A percentile compares a stretch with the other conserved stretches of the same genome.
Evolutionary conservation across 495 filamentous ascomycete genomes (phyloP).

Genomic region (Hypoxylon trugodes): DNA sequence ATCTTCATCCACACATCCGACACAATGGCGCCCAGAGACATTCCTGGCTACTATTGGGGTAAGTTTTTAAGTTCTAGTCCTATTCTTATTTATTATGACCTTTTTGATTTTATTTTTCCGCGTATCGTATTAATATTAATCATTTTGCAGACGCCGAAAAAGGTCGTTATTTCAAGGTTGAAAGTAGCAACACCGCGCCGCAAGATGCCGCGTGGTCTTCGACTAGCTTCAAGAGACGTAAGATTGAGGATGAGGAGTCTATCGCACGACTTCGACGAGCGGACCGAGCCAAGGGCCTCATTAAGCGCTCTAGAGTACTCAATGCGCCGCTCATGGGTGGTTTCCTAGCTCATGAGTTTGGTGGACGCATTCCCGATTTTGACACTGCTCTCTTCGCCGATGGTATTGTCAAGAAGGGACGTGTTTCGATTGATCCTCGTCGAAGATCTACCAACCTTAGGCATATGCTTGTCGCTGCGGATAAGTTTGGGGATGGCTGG

Average conservation of each 20-base stretch:
- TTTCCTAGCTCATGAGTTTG: slow-evolving; percentile 39
- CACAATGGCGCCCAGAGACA: slow-evolving; percentile 4
- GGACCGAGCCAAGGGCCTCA: slow-evolving; percentile 24
- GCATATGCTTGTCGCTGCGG: slow-evolving; percentile 40
- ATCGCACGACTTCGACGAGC: background rate
- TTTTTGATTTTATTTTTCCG: no score
- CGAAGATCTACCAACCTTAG: background rate
- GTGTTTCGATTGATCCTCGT: background rate
- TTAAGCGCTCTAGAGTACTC: slow-evolving; percentile 33
- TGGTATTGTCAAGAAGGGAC: slow-evolving; percentile 28
- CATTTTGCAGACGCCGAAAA: slow-evolving; percentile 49
- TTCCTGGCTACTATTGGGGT: slow-evolving; percentile 32
- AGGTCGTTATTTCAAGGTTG: slow-evolving; percentile 59
- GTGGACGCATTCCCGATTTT: slow-evolving; percentile 28
- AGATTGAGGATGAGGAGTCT: slow-evolving; percentile 31
- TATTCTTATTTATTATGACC: background rate
- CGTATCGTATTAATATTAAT: background rate
- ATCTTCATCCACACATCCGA: no score
- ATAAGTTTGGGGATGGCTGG: slow-evolving; percentile 31
- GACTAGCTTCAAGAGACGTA: slow-evolving; percentile 50
- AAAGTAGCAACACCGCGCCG: slow-evolving; percentile 48
- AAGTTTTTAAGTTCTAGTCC: background rate
- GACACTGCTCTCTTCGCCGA: slow-evolving; percentile 26
- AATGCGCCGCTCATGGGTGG: slow-evolving; percentile 37
- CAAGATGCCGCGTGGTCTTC: slow-evolving; percentile 46